Conservation (phyloP, 2,329 filamentous ascomycete genomes). For the Colletotrichum liaoningense region DNA sequence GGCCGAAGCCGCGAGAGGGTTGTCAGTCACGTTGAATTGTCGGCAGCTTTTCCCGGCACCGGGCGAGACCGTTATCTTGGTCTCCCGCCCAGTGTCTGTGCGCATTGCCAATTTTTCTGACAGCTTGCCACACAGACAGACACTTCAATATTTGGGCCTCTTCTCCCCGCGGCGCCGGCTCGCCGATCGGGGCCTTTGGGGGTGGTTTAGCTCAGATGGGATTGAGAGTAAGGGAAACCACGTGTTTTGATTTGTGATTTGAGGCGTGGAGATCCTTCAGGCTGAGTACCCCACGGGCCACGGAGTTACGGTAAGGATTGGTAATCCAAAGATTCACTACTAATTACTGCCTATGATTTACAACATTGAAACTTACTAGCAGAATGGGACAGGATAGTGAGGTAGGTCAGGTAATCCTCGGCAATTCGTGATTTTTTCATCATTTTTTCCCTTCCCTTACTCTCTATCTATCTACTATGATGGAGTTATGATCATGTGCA, state of each 20-base stretch:
- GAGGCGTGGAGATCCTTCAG: not conserved
- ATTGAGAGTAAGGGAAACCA: not conserved
- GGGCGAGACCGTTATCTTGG: not conserved
- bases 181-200: not conserved
- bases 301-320: not conserved
- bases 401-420: not conserved
- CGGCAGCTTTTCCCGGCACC: not conserved
- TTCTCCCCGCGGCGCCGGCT: too few species aligned
- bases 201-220: not conserved
- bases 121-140: not conserved
- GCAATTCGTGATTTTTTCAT: not conserved
- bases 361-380: not conserved
- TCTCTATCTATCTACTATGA: constrained; percentile 13
- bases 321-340: not conserved
- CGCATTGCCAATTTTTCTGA: not conserved
- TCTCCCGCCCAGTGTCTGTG: not conserved
- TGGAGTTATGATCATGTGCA: constrained; percentile 1
- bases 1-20: constrained; percentile 8
- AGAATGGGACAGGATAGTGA: not conserved
- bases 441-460: not conserved
- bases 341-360: not conserved
- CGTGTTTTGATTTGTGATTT: not conserved
- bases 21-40: not conserved
- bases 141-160: too few species aligned
- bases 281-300: not conserved